These are phyloP conservation scores for Phytophthora chlamydospora DNA, from an alignment of 352 stramenopile species.

Conservation along the genomic window DNA sequence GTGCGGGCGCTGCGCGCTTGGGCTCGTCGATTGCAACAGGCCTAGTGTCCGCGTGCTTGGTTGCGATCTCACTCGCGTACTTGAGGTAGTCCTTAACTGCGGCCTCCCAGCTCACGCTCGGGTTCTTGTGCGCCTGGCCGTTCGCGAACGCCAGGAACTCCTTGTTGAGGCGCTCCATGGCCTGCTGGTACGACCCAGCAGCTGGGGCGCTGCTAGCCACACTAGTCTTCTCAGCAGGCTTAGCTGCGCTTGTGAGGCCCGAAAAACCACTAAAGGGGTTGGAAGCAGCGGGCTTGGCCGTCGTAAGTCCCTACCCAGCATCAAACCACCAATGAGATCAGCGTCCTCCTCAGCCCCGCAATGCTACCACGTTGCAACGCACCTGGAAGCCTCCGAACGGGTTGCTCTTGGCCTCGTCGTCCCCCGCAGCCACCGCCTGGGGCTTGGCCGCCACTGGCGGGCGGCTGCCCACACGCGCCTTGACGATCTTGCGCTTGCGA, in stretches of 20 bases:
- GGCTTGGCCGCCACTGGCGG: constrained; percentile 22
- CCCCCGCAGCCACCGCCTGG: constrained; percentile 16
- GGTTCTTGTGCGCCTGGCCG: constrained; percentile 68
- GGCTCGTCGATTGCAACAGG: constrained; percentile 51
- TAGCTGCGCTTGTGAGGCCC: constrained; percentile 42
- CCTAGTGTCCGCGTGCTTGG: constrained; percentile 69
- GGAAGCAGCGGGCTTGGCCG: constrained; percentile 27
- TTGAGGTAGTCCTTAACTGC: constrained; percentile 81
- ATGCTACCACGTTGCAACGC: background rate
- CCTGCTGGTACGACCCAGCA: constrained; percentile 60
- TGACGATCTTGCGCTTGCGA: constrained; percentile 82
- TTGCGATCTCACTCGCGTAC: constrained; percentile 62
- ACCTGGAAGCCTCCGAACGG: constrained; percentile 60
- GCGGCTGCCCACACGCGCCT: constrained; percentile 47
- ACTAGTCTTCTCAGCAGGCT: background rate
- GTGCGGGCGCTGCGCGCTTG: constrained; percentile 23
- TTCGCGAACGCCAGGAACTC: constrained; percentile 80
- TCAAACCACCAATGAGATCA: constrained; percentile 1
- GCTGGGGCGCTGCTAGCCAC: constrained; percentile 15
- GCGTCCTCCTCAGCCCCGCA: background rate
- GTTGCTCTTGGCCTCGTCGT: constrained; percentile 31
- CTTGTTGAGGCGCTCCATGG: constrained; percentile 86
- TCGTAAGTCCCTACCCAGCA: constrained; percentile 38
- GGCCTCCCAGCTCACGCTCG: constrained; percentile 65
- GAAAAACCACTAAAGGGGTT: constrained; percentile 78